Percentiles rank a stretch among this genome's conserved stretches.
Evolutionary conservation across 768 basidiomycete species (phyloP).

Genomic region (Podaxis sp.): DNA sequence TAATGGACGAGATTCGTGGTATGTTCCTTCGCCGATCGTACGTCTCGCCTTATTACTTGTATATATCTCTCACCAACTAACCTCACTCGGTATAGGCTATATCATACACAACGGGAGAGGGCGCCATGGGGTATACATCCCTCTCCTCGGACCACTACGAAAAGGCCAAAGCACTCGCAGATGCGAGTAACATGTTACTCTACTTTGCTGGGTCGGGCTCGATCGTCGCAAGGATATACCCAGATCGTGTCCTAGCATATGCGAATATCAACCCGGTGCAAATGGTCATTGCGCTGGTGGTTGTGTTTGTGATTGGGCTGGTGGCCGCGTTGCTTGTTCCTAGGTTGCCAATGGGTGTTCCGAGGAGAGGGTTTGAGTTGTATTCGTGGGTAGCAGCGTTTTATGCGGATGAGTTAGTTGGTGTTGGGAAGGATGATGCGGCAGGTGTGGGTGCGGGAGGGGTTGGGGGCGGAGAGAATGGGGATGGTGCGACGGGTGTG

Average conservation of each 20-base stretch:
- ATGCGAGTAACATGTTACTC: conserved; percentile 40
- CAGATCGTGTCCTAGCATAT: conserved; percentile 28
- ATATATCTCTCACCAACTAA: neutral
- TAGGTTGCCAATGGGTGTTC: conserved; percentile 22
- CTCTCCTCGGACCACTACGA: conserved; percentile 33
- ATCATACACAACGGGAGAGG: conserved; percentile 36
- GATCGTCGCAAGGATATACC: conserved; percentile 34
- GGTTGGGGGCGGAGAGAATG: neutral
- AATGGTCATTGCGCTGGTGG: conserved; percentile 24
- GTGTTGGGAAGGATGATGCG: neutral
- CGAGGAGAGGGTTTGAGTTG: conserved; percentile 27
- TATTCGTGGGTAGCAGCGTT: conserved; percentile 28
- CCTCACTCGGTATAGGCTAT: conserved; percentile 26
- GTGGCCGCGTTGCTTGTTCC: conserved; percentile 29
- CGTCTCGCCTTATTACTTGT: conserved; percentile 2
- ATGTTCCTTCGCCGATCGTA: conserved; percentile 43
- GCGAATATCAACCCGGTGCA: conserved; percentile 25
- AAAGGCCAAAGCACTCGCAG: conserved; percentile 34
- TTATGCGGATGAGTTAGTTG: conserved; percentile 21
- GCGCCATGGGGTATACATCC: conserved; percentile 37
- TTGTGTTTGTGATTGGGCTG: conserved; percentile 30
- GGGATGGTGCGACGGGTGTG: neutral
- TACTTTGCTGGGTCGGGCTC: conserved; percentile 40
- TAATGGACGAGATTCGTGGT: conserved; percentile 37
- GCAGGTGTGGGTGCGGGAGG: neutral